These are phyloP conservation scores for Fusarium ambrosium DNA, from an alignment of 2,329 filamentous ascomycete species.

Conservation along the genomic window DNA sequence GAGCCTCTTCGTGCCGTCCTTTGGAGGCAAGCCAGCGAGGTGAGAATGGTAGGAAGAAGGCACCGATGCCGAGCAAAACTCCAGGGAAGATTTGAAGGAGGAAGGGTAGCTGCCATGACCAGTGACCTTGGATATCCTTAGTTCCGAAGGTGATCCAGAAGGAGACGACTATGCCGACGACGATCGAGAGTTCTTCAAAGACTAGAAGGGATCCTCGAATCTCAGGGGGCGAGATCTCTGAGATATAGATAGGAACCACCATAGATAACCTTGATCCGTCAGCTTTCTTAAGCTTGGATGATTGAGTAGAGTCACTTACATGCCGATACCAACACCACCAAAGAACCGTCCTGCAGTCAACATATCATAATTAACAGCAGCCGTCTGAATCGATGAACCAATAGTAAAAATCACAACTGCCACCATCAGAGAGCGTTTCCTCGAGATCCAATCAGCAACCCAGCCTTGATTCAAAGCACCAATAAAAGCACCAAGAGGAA, in stretches of 20 bases:
- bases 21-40: slow-evolving; percentile 47
- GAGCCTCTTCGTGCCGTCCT: slow-evolving; percentile 43
- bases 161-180: slow-evolving; percentile 48
- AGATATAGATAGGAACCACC: slow-evolving; percentile 59
- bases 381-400: slow-evolving; percentile 59
- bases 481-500: slow-evolving; percentile 62
- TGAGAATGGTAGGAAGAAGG: slow-evolving; percentile 45
- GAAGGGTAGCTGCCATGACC: slow-evolving; percentile 50
- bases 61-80: slow-evolving; percentile 42
- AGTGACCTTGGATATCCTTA: slow-evolving; percentile 42
- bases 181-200: slow-evolving; percentile 54
- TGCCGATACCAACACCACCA: slow-evolving; percentile 60
- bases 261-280: slow-evolving; percentile 42
- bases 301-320: slow-evolving; percentile 20
- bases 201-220: slow-evolving; percentile 62
- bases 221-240: slow-evolving; percentile 62
- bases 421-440: slow-evolving; percentile 36
- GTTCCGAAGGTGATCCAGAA: slow-evolving; percentile 52
- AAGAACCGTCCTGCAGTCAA: slow-evolving; percentile 58
- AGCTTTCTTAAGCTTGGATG: not conserved
- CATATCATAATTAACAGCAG: slow-evolving; percentile 56
- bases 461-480: slow-evolving; percentile 55
- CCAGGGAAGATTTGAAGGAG: slow-evolving; percentile 47
- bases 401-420: slow-evolving; percentile 55
- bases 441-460: slow-evolving; percentile 19